Base-by-base conservation (phyloP, 106 monocot species). In the Dactylorhiza incarnata region DNA sequence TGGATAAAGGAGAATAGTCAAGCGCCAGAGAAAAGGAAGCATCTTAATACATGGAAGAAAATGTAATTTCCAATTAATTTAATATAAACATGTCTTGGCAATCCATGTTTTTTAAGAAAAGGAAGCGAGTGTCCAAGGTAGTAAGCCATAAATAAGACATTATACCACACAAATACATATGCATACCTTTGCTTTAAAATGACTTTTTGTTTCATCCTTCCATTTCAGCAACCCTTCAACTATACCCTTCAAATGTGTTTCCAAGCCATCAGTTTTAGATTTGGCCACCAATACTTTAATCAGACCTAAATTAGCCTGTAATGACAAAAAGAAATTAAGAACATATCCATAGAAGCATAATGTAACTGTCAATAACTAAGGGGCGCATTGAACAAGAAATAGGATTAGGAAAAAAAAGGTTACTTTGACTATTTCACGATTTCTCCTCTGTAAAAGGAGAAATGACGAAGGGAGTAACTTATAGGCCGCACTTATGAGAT, bases 341-440 rank as follows among this genome's bases (percentile, higher is more conserved):
- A 69, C 54, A 58, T 11, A 45, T 6, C 7, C 4, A 78, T 52
- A 48, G 19, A 72, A 46, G 19, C 55, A 46, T 45, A 11, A 72
- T n/a, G 13, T 46, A n/a, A 29, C 51, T 25, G 7, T 22, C 46
- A 71, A 14, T 5, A 17, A 8, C 24, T 17, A 69, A 45, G 45
- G 17, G 23, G 13, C 14, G 45, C 4, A 69, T 45, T 45, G 45
- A 16, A 45, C 24, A 69, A 69, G 45, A 69, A 69, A 69, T 45
- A 51, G 46, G 51, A 4, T 20, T 70, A 78, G 9, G 49, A 4
- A 70, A 17, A 45, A 37, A 11, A 76, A 51, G 54, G 6, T 26
- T 95, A 93, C 95, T 74, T 97, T 97, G 68, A 86, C 74, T 49
- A 97, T 88, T 83, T 94, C 94, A 15, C 94, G 91, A 44, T 97